phyloP scores from a whole-genome alignment of 2,329 filamentous ascomycete genomes.

The Falciphora oryzae region DNA sequence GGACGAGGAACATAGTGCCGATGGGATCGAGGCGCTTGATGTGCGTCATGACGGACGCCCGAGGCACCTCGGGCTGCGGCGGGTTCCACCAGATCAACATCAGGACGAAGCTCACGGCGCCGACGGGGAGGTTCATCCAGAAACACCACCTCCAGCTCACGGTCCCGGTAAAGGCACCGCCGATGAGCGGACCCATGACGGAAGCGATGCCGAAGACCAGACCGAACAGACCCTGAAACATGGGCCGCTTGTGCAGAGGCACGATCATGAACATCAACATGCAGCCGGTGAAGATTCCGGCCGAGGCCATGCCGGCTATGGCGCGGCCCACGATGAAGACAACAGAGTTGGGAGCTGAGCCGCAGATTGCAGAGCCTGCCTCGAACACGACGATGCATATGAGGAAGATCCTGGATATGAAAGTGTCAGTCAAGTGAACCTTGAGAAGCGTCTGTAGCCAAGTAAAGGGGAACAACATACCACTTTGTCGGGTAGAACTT shows the following conservation, averaged over 20 bases:
- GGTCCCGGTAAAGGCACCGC: slow-evolving; percentile 44
- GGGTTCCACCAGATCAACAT: slow-evolving; percentile 43
- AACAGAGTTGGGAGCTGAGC: slow-evolving; percentile 45
- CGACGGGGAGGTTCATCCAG: slow-evolving; percentile 53
- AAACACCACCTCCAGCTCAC: slow-evolving; percentile 53
- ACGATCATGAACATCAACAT: slow-evolving; percentile 54
- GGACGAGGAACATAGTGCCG: slow-evolving; percentile 55
- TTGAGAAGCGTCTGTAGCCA: neutral
- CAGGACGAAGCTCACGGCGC: slow-evolving; percentile 42
- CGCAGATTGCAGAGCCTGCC: slow-evolving; percentile 48
- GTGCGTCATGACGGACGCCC: slow-evolving; percentile 33
- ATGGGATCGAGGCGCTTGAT: slow-evolving; percentile 51
- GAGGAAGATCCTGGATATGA: slow-evolving; percentile 35
- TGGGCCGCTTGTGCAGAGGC: slow-evolving; percentile 53
- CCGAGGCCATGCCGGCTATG: slow-evolving; percentile 49
- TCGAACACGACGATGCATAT: slow-evolving; percentile 45
- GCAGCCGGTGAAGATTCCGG: slow-evolving; percentile 52
- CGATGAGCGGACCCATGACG: slow-evolving; percentile 47
- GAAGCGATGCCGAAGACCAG: slow-evolving; percentile 50
- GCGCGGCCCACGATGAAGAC: slow-evolving; percentile 52
- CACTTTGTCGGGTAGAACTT: slow-evolving; percentile 46
- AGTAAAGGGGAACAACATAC: slow-evolving; percentile 20
- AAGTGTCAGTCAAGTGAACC: neutral
- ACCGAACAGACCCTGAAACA: slow-evolving; percentile 52
- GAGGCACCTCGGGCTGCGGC: slow-evolving; percentile 26